A percentile compares a stretch with the other conserved stretches of the same genome.
Evolutionary conservation across 1,284 basidiomycete genomes (phyloP).

Genomic region (Ganoderma multipileum): DNA sequence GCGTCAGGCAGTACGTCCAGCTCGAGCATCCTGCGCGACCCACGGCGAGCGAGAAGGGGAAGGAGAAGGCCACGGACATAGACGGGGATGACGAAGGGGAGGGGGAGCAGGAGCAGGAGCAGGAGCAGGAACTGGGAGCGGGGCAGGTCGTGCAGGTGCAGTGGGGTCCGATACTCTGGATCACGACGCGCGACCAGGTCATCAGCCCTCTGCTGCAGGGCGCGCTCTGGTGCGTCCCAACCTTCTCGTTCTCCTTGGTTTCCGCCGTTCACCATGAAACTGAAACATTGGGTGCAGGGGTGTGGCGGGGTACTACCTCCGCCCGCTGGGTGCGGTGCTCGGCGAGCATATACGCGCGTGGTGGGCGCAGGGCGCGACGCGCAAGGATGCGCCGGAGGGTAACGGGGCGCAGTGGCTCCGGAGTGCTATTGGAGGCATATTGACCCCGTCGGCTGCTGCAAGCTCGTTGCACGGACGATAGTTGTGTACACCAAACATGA

Average conservation of each 20-base stretch:
- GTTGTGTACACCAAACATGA: neutral
- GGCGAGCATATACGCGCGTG: slow-evolving; percentile 32
- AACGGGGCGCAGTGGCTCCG: slow-evolving; percentile 35
- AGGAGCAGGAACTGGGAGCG: slow-evolving; percentile 21
- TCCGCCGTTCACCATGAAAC: neutral
- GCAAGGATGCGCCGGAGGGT: slow-evolving; percentile 30
- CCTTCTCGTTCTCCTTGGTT: neutral
- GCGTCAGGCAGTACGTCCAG: slow-evolving; percentile 60
- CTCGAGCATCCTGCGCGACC: slow-evolving; percentile 39
- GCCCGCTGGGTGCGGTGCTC: slow-evolving; percentile 27
- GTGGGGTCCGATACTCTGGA: slow-evolving; percentile 67
- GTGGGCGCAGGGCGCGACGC: slow-evolving; percentile 34
- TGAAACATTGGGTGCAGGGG: slow-evolving; percentile 30
- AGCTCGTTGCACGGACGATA: slow-evolving; percentile 13
- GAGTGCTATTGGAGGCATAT: slow-evolving; percentile 29
- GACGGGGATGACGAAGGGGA: slow-evolving; percentile 26
- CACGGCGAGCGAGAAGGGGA: slow-evolving; percentile 40
- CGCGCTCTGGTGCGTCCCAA: slow-evolving; percentile 61
- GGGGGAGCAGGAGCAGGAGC: slow-evolving; percentile 30
- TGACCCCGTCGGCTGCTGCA: slow-evolving; percentile 16
- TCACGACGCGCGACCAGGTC: slow-evolving; percentile 72
- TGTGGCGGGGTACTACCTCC: slow-evolving; percentile 34
- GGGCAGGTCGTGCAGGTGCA: slow-evolving; percentile 54
- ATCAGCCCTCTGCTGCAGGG: slow-evolving; percentile 74
- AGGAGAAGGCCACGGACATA: slow-evolving; percentile 31